phyloP scores from a whole-genome alignment of 805 yeast genomes.

The Metschnikowia amazonensis region DNA sequence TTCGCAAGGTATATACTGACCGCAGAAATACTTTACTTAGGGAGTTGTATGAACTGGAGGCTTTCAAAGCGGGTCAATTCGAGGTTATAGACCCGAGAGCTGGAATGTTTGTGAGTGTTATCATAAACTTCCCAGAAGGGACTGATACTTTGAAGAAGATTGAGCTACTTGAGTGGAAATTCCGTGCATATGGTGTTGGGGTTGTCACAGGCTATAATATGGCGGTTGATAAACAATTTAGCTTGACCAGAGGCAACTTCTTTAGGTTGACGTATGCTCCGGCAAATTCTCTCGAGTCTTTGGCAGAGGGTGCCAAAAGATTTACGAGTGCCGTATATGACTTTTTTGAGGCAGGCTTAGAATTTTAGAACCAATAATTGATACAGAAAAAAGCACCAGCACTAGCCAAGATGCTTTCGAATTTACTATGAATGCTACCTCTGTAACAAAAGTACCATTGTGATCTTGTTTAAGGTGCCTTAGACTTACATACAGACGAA shows the following conservation, averaged over 20 bases:
- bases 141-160: constrained; percentile 10
- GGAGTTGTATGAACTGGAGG: constrained; percentile 18
- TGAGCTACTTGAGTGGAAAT: constrained; percentile 13
- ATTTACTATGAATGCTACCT: neutral
- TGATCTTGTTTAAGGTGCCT: neutral
- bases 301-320: constrained; percentile 12
- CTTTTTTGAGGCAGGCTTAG: constrained; percentile 14
- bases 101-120: constrained; percentile 23
- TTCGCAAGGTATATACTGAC: constrained; percentile 43
- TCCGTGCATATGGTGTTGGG: constrained; percentile 15
- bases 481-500: neutral
- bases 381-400: no score
- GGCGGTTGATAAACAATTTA: constrained; percentile 15
- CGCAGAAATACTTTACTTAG: constrained; percentile 35
- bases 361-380: constrained; percentile 4
- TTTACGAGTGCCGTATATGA: constrained; percentile 14
- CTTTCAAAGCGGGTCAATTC: constrained; percentile 19
- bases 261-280: constrained; percentile 24
- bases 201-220: constrained; percentile 21
- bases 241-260: constrained; percentile 13
- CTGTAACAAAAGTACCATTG: neutral
- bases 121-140: constrained; percentile 13
- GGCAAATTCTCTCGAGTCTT: constrained; percentile 23
- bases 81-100: constrained; percentile 23
- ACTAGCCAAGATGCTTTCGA: no score